Percentiles rank a stretch among this genome's conserved stretches.
Evolutionary conservation across 2,329 filamentous ascomycete genomes (phyloP).

Genomic region (Verticillium nonalfalfae): DNA sequence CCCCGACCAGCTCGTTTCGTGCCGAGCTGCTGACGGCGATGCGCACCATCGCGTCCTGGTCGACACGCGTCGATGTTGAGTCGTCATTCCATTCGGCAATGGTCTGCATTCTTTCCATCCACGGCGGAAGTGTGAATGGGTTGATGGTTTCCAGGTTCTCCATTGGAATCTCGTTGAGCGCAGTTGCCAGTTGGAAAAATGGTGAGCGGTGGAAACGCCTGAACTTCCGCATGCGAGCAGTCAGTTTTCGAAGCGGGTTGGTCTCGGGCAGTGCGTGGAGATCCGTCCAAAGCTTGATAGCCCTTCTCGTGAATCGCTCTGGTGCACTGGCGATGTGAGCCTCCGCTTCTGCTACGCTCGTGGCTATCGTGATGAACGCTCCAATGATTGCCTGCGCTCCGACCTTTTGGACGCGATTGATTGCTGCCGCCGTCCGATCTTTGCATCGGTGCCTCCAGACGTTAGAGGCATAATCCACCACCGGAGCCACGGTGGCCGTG

Average conservation of each 20-base stretch:
- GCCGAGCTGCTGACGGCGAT: conserved; percentile 13
- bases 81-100: conserved; percentile 1
- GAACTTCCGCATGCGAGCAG: not conserved
- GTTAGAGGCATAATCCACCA: conserved; percentile 19
- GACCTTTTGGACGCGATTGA: conserved; percentile 8
- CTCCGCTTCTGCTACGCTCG: conserved; percentile 13
- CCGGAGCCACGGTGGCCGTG: conserved; percentile 13
- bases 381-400: conserved; percentile 12
- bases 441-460: conserved; percentile 15
- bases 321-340: conserved; percentile 11
- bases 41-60: not conserved
- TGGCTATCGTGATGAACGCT: conserved; percentile 12
- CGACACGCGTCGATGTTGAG: not conserved
- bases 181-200: not conserved
- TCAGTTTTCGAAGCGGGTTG: conserved; percentile 3
- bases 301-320: conserved; percentile 11
- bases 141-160: conserved; percentile 8
- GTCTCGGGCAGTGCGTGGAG: conserved; percentile 5
- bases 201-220: not conserved
- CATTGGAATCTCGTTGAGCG: conserved; percentile 12
- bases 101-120: conserved; percentile 4
- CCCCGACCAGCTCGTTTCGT: conserved; percentile 12
- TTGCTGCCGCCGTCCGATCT: conserved; percentile 4
- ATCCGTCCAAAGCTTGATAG: conserved; percentile 4
- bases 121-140: conserved; percentile 7